Base-by-base conservation (phyloP, 2,329 filamentous ascomycete genomes). In the Nigrospora osmanthi region DNA sequence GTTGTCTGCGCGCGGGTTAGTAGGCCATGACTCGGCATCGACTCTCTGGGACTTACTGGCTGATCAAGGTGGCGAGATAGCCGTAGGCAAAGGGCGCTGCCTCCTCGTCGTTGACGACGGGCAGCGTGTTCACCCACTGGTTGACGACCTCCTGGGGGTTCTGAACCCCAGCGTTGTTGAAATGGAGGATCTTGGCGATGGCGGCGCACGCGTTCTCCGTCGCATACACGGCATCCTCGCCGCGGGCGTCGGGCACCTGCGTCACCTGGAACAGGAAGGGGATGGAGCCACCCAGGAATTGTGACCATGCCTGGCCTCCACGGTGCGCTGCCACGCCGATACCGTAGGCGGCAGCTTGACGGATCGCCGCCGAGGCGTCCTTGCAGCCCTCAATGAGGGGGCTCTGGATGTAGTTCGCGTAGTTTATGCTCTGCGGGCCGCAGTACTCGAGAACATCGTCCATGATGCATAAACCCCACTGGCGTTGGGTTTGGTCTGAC, bases 401-500 rank as follows among this genome's bases (percentile, higher is more conserved):
- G 57, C 89, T 82, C 46, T 90, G 82, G 56, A 98, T 95, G 59
- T 90, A 83, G 54, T 83, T 80, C 58, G 85, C 83, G 63, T 95
- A 98, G 53, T 84, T 81, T 72, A 85, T 91, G 56, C 88, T 94
- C 55, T 95, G 83, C 0, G 84, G 78, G 1, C 91, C 90, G 62
- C 90, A 97, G 71, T 97, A 98, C 64, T 98, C 93, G 33, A 98
- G 78, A 33, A 98, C 91, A 63, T 98, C 93, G 59, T 98, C 93
- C 75, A 96, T 89, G 55, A 98, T 96, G 72, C 93, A 98, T 44
- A 98, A 78, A n/a, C 89, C 91, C 93, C 93, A 98, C 63, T 98
- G 93, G 45, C 93, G 81, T 65, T 97, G 91, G 15, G 90, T 97
- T 1, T 89, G 78, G 62, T 98, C 93, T 3, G 68, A 58, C 46